Conservation (phyloP, 169 alveolate genomes). For the Plasmodium cynomolgi region DNA sequence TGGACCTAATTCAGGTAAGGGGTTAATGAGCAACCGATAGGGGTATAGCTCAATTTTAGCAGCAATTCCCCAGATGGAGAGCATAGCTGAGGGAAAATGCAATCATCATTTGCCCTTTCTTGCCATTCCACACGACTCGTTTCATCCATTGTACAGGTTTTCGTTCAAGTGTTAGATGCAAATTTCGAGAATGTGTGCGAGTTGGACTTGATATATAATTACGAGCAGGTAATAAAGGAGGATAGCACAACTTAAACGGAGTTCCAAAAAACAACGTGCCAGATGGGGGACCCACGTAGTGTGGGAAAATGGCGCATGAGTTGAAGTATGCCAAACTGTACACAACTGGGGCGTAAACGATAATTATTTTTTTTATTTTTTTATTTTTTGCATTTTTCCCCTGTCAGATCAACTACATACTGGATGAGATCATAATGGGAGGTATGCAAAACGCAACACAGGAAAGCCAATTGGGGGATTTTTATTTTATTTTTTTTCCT, state of each 20-base stretch:
- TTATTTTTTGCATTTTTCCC: neutral
- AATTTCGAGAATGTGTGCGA: constrained; percentile 94
- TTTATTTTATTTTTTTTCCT: neutral
- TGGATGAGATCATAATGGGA: constrained; percentile 92
- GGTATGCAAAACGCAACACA: constrained; percentile 78
- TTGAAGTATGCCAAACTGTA: neutral
- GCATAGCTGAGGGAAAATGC: neutral
- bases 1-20: constrained; percentile 89
- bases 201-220: constrained; percentile 91
- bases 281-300: neutral
- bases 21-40: neutral
- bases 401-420: constrained; percentile 87
- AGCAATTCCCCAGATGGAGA: neutral
- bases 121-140: neutral
- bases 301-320: neutral
- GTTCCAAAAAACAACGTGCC: neutral
- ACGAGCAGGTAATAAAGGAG: constrained; percentile 85
- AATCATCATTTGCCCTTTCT: neutral
- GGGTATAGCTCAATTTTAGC: neutral
- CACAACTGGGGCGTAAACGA: neutral
- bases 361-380: neutral
- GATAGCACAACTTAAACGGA: neutral
- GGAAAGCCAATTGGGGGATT: neutral
- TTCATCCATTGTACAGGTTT: constrained; percentile 9
- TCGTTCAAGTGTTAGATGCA: constrained; percentile 88